Conservation (phyloP, 75 land plant species). For the Cryptomeria japonica region DNA sequence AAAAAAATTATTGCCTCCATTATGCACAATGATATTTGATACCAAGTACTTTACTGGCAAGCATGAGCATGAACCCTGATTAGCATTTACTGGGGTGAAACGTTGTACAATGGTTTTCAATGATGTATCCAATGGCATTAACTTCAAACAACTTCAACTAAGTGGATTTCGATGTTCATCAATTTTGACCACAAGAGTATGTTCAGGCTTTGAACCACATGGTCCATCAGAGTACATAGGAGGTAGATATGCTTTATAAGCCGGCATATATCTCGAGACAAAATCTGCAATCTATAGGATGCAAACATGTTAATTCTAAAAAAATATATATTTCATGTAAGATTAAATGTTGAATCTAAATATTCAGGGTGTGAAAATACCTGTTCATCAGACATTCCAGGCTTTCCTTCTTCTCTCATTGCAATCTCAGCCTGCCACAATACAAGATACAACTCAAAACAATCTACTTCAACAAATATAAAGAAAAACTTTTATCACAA, state of each 20-base stretch:
- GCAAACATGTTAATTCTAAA: not conserved
- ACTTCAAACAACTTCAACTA: not conserved
- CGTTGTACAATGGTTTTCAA: not conserved
- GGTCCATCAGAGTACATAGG: conserved; percentile 88
- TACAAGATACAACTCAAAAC: not conserved
- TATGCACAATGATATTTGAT: not conserved
- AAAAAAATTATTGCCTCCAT: not conserved
- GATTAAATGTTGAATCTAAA: not conserved
- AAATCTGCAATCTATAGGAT: conserved; percentile 74
- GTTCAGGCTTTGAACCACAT: conserved; percentile 49
- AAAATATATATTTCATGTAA: not conserved
- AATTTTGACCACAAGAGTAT: conserved; percentile 69
- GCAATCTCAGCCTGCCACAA: conserved; percentile 80
- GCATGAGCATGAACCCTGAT: not conserved
- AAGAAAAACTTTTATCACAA: not conserved
- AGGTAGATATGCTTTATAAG: conserved; percentile 90
- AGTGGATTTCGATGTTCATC: conserved; percentile 80
- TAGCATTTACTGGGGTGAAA: not conserved
- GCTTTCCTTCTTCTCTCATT: conserved; percentile 86
- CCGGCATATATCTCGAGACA: conserved; percentile 97
- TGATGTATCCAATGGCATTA: not conserved
- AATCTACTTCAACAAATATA: conserved; percentile 2
- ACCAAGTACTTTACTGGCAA: not conserved
- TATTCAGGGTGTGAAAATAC: conserved; percentile 25
- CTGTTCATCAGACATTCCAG: conserved; percentile 99